phyloP scores from a whole-genome alignment of 257 asterid species.

The Haberlea rhodopensis region DNA sequence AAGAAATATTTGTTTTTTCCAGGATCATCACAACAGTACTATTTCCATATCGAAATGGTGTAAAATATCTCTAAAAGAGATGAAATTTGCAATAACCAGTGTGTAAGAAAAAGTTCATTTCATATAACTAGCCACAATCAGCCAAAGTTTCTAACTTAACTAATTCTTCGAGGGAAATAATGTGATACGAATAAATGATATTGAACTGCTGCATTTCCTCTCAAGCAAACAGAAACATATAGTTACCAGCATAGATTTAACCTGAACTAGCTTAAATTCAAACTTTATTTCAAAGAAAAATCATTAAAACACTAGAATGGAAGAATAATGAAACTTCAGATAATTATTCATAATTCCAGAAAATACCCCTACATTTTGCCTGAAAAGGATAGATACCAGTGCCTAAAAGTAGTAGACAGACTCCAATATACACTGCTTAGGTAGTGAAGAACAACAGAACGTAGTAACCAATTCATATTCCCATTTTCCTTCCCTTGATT shows the following conservation, averaged over 20 bases:
- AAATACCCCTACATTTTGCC: neutral
- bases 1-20: neutral
- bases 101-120: neutral
- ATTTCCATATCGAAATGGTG: neutral
- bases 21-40: neutral
- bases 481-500: neutral
- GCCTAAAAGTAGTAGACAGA: neutral
- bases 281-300: neutral
- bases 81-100: neutral
- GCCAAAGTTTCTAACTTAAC: neutral
- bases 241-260: neutral
- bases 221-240: slow-evolving; percentile 5
- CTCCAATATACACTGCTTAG: neutral
- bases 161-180: neutral
- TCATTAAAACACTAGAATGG: neutral
- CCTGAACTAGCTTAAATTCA: neutral
- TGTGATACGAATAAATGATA: neutral
- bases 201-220: neutral
- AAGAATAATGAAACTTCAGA: slow-evolving; percentile 1
- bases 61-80: neutral
- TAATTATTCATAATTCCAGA: neutral
- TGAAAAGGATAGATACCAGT: neutral
- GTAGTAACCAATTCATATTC: neutral
- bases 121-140: neutral
- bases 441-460: no score